Evolutionary conservation across 2,329 filamentous ascomycete species (phyloP).

Genomic region (Zalaria obscura): DNA sequence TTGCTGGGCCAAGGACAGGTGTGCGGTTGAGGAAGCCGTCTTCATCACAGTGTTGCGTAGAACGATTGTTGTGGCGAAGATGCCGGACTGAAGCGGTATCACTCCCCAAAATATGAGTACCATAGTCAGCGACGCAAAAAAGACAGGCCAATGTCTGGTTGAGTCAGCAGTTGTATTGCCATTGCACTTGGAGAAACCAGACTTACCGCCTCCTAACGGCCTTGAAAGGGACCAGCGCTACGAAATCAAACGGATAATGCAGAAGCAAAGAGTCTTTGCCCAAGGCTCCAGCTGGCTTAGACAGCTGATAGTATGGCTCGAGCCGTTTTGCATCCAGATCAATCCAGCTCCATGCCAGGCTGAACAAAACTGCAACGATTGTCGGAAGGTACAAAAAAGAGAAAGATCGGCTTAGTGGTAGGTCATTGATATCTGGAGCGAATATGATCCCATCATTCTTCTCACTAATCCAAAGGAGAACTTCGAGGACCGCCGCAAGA

Average conservation of each 20-base stretch:
- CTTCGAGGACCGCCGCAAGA: too few relatives aligned
- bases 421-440: conserved; percentile 17
- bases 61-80: conserved; percentile 31
- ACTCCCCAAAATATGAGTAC: conserved; percentile 41
- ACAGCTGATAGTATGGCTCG: conserved; percentile 47
- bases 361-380: conserved; percentile 39
- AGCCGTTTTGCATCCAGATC: conserved; percentile 45
- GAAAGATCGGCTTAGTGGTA: conserved; percentile 24
- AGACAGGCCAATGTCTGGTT: conserved; percentile 34
- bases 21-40: conserved; percentile 12
- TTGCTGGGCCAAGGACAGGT: conserved; percentile 18
- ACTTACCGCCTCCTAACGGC: conserved; percentile 12
- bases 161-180: background rate
- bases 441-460: conserved; percentile 29
- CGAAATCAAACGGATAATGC: conserved; percentile 38
- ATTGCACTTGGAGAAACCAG: background rate
- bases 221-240: conserved; percentile 28
- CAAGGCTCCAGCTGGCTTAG: conserved; percentile 27
- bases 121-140: conserved; percentile 32
- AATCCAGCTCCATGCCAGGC: conserved; percentile 44
- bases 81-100: conserved; percentile 41
- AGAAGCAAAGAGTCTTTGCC: conserved; percentile 36
- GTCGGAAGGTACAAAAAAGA: conserved; percentile 40
- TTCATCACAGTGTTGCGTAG: background rate
- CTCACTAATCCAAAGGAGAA: conserved; percentile 25